Conservation (phyloP, 495 filamentous ascomycete genomes). For the Paragyromitra xinjiangensis region DNA sequence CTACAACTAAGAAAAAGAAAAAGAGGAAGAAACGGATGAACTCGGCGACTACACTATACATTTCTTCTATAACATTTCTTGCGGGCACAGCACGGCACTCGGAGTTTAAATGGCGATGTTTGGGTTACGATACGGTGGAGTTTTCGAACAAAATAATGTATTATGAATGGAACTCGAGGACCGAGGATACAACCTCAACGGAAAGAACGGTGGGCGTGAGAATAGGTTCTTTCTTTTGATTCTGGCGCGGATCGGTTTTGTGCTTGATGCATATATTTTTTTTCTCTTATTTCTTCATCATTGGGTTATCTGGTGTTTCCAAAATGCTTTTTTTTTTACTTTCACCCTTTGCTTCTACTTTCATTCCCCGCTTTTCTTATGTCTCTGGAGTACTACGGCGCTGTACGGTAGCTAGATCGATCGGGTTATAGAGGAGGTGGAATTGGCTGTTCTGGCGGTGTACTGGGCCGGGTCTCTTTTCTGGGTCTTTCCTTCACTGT, state of each 20-base stretch:
- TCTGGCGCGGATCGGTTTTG: conserved; percentile 19
- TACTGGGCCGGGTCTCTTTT: conserved; percentile 49
- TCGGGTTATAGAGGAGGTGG: conserved; percentile 41
- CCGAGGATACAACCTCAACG: conserved; percentile 5
- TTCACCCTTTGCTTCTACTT: conserved; percentile 18
- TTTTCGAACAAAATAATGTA: conserved; percentile 43
- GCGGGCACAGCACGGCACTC: conserved; percentile 18
- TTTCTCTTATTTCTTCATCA: conserved; percentile 10
- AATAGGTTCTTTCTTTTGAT: conserved; percentile 16
- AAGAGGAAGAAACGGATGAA: neutral
- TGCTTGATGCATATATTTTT: conserved; percentile 33
- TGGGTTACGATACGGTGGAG: conserved; percentile 44
- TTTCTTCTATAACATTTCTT: conserved; percentile 29
- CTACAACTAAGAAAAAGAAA: conserved; percentile 33
- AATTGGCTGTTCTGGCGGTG: conserved; percentile 46
- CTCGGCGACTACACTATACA: conserved; percentile 14
- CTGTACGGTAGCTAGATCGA: conserved; percentile 51
- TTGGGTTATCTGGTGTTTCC: conserved; percentile 40
- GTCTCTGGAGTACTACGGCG: conserved; percentile 48
- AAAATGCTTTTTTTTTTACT: conserved; percentile 22
- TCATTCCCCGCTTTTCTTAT: conserved; percentile 45
- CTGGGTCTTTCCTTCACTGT: conserved; percentile 44
- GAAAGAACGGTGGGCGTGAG: conserved; percentile 19
- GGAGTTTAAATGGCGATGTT: conserved; percentile 49
- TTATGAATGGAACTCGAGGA: conserved; percentile 38